Evolutionary conservation across 257 asterid genomes (phyloP).

Genomic region (Solanum tarapatanum): DNA sequence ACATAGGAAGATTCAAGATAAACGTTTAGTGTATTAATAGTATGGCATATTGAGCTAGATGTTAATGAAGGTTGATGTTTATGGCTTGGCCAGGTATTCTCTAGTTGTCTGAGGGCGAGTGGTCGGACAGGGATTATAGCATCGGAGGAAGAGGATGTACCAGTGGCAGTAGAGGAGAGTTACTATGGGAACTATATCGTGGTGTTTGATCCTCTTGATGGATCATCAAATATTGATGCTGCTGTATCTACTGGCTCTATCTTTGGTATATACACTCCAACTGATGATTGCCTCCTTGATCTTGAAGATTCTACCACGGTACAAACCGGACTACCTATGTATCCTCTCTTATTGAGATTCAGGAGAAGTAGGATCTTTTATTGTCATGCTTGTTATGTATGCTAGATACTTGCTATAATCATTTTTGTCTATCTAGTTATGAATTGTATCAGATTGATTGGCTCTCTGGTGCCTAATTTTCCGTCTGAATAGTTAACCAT

Average conservation of each 20-base stretch:
- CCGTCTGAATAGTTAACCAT: not conserved
- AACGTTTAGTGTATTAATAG: not conserved
- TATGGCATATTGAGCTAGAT: not conserved
- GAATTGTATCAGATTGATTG: not conserved
- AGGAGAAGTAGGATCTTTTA: not conserved
- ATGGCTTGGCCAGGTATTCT: constrained; percentile 47
- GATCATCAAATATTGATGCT: constrained; percentile 88
- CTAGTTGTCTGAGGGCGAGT: constrained; percentile 72
- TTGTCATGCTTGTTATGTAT: not conserved
- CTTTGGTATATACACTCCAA: constrained; percentile 82
- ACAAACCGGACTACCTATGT: not conserved
- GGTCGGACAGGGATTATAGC: constrained; percentile 97
- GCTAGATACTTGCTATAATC: not conserved
- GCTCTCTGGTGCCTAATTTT: not conserved
- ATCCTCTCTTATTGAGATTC: not conserved
- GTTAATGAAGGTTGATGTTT: not conserved
- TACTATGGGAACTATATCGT: constrained; percentile 93
- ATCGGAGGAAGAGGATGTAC: constrained; percentile 95
- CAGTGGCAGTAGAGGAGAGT: constrained; percentile 93
- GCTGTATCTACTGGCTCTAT: constrained; percentile 91
- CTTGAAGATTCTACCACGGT: constrained; percentile 48
- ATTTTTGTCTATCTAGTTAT: not conserved
- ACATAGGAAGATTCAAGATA: not conserved
- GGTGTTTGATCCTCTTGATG: constrained; percentile 91
- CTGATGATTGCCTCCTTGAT: constrained; percentile 76